Conservation (phyloP, 2,329 filamentous ascomycete genomes). For the Volutella citrinella region DNA sequence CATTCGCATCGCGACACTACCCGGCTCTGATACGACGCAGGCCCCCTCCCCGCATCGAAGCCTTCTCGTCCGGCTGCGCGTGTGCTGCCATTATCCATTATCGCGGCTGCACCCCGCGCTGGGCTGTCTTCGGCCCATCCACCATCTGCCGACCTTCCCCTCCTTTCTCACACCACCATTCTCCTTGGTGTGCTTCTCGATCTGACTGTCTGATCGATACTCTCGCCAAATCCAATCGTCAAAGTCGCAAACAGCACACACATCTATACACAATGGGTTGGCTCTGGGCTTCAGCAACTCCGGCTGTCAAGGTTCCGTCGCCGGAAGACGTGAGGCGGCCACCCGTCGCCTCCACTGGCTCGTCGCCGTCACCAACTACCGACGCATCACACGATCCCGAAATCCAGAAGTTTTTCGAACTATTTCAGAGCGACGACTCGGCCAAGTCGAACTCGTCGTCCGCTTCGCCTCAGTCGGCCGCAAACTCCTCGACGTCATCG, state of each 20-base stretch:
- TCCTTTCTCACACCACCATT: too few relatives aligned
- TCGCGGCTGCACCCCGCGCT: too few relatives aligned
- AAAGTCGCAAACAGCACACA: not conserved
- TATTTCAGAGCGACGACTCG: slow-evolving; percentile 36
- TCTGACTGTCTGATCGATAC: too few relatives aligned
- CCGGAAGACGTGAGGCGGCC: slow-evolving; percentile 20
- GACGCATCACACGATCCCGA: slow-evolving; percentile 42
- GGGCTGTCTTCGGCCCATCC: too few relatives aligned
- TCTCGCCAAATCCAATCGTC: not conserved
- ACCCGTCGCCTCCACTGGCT: slow-evolving; percentile 16
- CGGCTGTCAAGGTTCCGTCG: slow-evolving; percentile 26
- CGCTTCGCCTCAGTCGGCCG: slow-evolving; percentile 17
- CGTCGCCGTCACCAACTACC: slow-evolving; percentile 8
- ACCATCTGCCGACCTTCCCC: too few relatives aligned
- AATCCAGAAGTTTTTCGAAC: slow-evolving; percentile 51
- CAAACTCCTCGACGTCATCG: slow-evolving; percentile 28
- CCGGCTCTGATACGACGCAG: not conserved
- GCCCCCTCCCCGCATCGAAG: not conserved
- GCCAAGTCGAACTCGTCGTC: slow-evolving; percentile 17
- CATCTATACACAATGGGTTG: slow-evolving; percentile 52
- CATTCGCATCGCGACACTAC: slow-evolving; percentile 2
- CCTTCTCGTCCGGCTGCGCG: too few relatives aligned
- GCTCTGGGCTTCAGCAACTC: slow-evolving; percentile 51
- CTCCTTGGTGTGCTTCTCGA: too few relatives aligned
- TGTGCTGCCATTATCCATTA: too few relatives aligned